Evolutionary conservation across 2,329 filamentous ascomycete species (phyloP), one percentile per base, ranked within the genome.

Genomic region (Cladosporium sp.): DNA sequence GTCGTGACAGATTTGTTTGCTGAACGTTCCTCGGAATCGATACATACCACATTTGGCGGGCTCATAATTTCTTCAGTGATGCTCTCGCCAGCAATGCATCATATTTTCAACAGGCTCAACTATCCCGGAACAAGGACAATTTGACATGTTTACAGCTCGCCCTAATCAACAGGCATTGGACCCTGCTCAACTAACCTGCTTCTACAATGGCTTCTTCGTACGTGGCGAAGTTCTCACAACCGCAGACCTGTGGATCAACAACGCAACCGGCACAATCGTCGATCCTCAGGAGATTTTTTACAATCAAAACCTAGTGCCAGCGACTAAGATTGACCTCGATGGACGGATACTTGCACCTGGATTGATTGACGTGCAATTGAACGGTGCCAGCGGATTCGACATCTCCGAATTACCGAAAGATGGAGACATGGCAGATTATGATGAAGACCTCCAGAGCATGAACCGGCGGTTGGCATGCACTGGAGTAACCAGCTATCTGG

Each of bases 321-420:
- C 70, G 22, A 24, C 22, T 8, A 24, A n/a, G 18, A 22, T 41
- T n/a, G 38, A 41, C n/a, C 38, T 41, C 7, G 18, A 20, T n/a
- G 38, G 38, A 9, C 8, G 54, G 37, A 48, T 36, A 13, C 17
- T 48, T 24, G 38, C 38, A 9, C 88, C 89, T 0, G 89, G 89
- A 24, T 77, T 95, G 62, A 91, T 95, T 59, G 89, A 95, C 58
- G 84, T 85, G 48, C 89, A 95, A 69, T 80, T 95, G 56, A 95
- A 95, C 63, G 89, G 89, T 38, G 89, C 87, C 12, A 90, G 89
- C 62, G 89, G 89, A 53, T 92, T 95, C 74, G 90, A 95, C 72
- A 95, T 93, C 67, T 92, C 88, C 2, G 80, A 82, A 1, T 74
- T 88, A 9, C 80, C 86, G 18, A 13, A 39, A 11, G 36, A 47